Evolutionary conservation across 192 early-diverging fungal species (phyloP).

Genomic region (Cetraspora pellucida): DNA sequence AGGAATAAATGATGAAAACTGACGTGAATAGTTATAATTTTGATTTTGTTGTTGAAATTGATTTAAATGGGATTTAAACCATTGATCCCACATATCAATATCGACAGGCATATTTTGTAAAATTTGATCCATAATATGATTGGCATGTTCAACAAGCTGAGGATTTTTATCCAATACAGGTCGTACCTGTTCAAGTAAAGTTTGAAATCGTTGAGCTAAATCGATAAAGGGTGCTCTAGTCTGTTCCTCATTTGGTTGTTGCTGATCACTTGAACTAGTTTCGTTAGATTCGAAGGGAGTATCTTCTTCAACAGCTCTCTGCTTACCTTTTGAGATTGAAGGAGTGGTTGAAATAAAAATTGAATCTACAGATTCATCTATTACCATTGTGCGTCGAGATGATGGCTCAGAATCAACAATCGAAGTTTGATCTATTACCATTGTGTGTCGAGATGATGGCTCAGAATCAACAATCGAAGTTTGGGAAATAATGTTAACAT

Average conservation of each 20-base stretch:
- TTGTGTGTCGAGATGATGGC: neutral
- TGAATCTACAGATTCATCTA: slow-evolving; percentile 1
- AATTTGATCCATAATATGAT: slow-evolving; percentile 34
- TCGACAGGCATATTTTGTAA: slow-evolving; percentile 25
- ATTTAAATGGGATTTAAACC: slow-evolving; percentile 9
- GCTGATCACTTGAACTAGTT: neutral
- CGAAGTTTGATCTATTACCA: too few relatives aligned
- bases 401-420: neutral
- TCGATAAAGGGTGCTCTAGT: slow-evolving; percentile 4
- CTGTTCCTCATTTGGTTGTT: neutral
- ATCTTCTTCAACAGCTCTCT: slow-evolving; percentile 6
- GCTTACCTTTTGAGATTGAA: slow-evolving; percentile 32
- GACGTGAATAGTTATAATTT: neutral
- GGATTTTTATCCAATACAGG: slow-evolving; percentile 31
- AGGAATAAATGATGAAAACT: neutral
- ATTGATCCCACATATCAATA: slow-evolving; percentile 14
- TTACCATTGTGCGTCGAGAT: neutral
- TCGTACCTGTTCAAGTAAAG: slow-evolving; percentile 32
- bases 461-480: neutral
- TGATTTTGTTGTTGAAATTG: neutral
- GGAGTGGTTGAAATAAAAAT: neutral
- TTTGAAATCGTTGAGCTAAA: slow-evolving; percentile 25
- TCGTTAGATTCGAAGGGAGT: too few relatives aligned
- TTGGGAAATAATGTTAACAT: neutral
- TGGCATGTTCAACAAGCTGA: slow-evolving; percentile 25